A percentile compares a stretch with the other conserved stretches of the same genome.
phyloP scores from a whole-genome alignment of 2,329 filamentous ascomycete genomes.

The Ustulina deusta region DNA sequence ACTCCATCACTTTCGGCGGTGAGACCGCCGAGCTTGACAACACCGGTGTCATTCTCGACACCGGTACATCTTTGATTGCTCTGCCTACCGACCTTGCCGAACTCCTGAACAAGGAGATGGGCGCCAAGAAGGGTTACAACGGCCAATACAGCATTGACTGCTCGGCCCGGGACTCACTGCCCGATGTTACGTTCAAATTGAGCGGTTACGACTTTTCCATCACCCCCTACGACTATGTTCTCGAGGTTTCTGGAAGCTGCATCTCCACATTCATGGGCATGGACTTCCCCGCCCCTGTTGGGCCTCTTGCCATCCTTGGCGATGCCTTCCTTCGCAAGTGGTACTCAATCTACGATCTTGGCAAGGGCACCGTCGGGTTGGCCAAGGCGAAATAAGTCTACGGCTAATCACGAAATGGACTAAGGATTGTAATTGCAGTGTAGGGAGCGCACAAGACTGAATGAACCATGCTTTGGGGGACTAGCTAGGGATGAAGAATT shows the following conservation, averaged over 20 bases:
- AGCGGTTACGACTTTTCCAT: constrained; percentile 95
- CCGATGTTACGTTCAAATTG: constrained; percentile 91
- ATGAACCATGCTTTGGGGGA: constrained; percentile 10
- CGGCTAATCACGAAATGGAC: not conserved
- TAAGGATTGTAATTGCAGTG: not conserved
- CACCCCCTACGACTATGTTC: constrained; percentile 88
- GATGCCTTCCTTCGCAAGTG: constrained; percentile 86
- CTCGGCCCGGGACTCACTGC: constrained; percentile 81
- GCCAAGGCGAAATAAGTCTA: constrained; percentile 76
- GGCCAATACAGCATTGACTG: constrained; percentile 98
- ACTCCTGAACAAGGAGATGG: constrained; percentile 97
- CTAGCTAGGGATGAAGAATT: constrained; percentile 1
- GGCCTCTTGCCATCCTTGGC: constrained; percentile 93
- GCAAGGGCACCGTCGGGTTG: constrained; percentile 87
- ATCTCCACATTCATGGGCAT: constrained; percentile 99
- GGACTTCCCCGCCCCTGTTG: constrained; percentile 88
- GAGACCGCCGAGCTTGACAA: constrained; percentile 89
- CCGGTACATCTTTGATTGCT: constrained; percentile 96
- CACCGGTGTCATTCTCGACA: constrained; percentile 97
- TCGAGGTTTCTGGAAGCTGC: constrained; percentile 94
- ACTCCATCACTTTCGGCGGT: constrained; percentile 89
- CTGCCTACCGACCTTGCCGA: constrained; percentile 92
- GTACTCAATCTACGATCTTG: constrained; percentile 97
- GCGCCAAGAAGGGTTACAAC: constrained; percentile 97
- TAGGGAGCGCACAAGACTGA: constrained; percentile 9